phyloP scores from a whole-genome alignment of 129 eudicot genomes.

The Mikania micrantha region DNA sequence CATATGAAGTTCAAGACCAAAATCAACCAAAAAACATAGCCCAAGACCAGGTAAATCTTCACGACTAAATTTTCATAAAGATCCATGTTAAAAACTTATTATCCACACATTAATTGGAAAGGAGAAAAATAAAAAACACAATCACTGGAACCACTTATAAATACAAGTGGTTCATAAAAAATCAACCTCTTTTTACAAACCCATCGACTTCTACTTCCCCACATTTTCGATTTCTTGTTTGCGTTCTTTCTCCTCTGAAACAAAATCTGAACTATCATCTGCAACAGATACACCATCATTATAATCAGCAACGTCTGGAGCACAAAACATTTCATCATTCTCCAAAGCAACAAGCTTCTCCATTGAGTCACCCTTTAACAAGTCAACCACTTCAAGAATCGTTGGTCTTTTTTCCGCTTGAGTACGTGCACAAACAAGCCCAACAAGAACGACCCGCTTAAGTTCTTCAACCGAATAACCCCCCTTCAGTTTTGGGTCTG shows the following conservation, averaged over 20 bases:
- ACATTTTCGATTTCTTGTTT: slow-evolving; percentile 51
- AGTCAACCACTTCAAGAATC: slow-evolving; percentile 74
- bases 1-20: no score
- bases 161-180: not conserved
- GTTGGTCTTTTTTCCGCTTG: slow-evolving; percentile 74
- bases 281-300: slow-evolving; percentile 39
- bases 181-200: slow-evolving; percentile 16
- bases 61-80: no score
- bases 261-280: slow-evolving; percentile 53
- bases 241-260: slow-evolving; percentile 55
- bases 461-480: slow-evolving; percentile 59
- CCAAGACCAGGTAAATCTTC: not conserved
- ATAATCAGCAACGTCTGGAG: slow-evolving; percentile 20
- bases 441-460: slow-evolving; percentile 55
- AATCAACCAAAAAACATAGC: no score
- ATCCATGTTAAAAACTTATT: not conserved
- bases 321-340: slow-evolving; percentile 66
- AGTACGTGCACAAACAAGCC: slow-evolving; percentile 65
- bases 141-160: slow-evolving; percentile 7
- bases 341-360: slow-evolving; percentile 60
- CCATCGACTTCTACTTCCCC: slow-evolving; percentile 18
- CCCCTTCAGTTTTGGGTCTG: slow-evolving; percentile 70
- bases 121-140: slow-evolving; percentile 10
- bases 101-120: slow-evolving; percentile 16
- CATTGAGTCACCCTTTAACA: slow-evolving; percentile 70